Conservation (phyloP, 164 flowering plant genomes). For the Hamamelis virginiana region DNA sequence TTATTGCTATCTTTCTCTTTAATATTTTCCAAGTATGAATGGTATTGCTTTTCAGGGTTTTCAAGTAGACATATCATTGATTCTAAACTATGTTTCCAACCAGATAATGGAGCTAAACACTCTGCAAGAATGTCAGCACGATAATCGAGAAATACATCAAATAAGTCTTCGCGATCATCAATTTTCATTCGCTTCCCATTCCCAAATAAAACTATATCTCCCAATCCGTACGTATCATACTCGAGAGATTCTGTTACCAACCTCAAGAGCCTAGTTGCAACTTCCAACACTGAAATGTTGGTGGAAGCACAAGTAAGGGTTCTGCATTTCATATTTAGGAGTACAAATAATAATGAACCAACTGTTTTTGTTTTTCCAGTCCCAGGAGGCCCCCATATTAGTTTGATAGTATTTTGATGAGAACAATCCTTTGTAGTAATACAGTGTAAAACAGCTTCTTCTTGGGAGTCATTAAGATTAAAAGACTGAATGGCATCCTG, state of each 20-base stretch:
- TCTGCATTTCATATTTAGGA: slow-evolving; percentile 36
- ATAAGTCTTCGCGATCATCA: slow-evolving; percentile 30
- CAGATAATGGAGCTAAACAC: slow-evolving; percentile 35
- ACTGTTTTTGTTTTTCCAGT: slow-evolving; percentile 60
- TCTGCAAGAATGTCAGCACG: slow-evolving; percentile 31
- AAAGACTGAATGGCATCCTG: neutral
- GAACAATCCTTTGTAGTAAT: slow-evolving; percentile 22
- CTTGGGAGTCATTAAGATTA: slow-evolving; percentile 38
- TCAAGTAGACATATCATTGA: slow-evolving; percentile 38
- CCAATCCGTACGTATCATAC: slow-evolving; percentile 35
- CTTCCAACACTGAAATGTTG: slow-evolving; percentile 45
- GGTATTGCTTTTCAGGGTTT: slow-evolving; percentile 26
- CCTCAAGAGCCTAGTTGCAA: slow-evolving; percentile 31
- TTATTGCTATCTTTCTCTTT: slow-evolving; percentile 3
- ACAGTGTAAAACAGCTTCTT: slow-evolving; percentile 35
- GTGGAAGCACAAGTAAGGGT: slow-evolving; percentile 60
- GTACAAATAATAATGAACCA: slow-evolving; percentile 26
- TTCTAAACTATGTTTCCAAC: slow-evolving; percentile 33
- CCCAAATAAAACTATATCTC: slow-evolving; percentile 57
- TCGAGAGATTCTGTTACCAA: slow-evolving; percentile 17
- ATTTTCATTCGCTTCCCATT: slow-evolving; percentile 45
- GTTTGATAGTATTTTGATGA: slow-evolving; percentile 31
- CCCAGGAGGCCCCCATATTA: slow-evolving; percentile 68
- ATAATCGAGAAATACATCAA: slow-evolving; percentile 43
- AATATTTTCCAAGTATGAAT: slow-evolving; percentile 18